These are phyloP conservation scores for Trametes sanguinea DNA, from an alignment of 768 basidiomycete genomes.

Conservation along the genomic window DNA sequence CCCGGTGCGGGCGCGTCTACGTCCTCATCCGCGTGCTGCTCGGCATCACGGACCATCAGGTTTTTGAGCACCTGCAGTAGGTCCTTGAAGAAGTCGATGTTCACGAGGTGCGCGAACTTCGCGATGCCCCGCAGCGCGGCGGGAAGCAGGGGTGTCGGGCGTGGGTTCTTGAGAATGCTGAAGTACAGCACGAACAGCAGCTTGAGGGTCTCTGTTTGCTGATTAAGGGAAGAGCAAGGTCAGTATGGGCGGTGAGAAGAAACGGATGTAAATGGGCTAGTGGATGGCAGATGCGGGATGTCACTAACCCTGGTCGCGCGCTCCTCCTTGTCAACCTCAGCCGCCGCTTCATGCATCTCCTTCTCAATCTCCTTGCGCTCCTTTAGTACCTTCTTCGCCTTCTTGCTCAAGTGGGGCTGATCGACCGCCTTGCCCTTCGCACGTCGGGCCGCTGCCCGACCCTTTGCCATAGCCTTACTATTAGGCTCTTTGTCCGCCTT, in stretches of 20 bases:
- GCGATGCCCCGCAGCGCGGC: constrained; percentile 91
- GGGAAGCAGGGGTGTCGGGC: constrained; percentile 76
- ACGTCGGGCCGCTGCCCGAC: constrained; percentile 44
- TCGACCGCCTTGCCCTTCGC: constrained; percentile 61
- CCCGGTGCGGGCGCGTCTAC: constrained; percentile 24
- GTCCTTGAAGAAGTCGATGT: constrained; percentile 98
- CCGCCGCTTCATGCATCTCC: constrained; percentile 93
- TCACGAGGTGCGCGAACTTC: constrained; percentile 93
- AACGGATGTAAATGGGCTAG: constrained; percentile 17
- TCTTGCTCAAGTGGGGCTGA: constrained; percentile 87
- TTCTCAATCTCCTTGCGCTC: constrained; percentile 89
- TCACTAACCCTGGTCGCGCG: constrained; percentile 72
- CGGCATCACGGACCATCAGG: constrained; percentile 57
- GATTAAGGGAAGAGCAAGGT: constrained; percentile 13
- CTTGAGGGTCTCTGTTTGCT: constrained; percentile 99
- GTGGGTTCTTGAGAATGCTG: constrained; percentile 86
- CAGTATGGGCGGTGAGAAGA: constrained; percentile 21
- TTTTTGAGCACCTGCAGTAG: constrained; percentile 83
- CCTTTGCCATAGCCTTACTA: constrained; percentile 44
- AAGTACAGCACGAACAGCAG: constrained; percentile 97
- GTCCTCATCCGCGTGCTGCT: constrained; percentile 38
- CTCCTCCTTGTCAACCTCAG: constrained; percentile 91
- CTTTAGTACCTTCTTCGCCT: constrained; percentile 79
- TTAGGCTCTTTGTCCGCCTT: constrained; percentile 56
- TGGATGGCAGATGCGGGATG: constrained; percentile 7